Base-by-base conservation (phyloP, 768 basidiomycete species). In the Hericium rajendrae region DNA sequence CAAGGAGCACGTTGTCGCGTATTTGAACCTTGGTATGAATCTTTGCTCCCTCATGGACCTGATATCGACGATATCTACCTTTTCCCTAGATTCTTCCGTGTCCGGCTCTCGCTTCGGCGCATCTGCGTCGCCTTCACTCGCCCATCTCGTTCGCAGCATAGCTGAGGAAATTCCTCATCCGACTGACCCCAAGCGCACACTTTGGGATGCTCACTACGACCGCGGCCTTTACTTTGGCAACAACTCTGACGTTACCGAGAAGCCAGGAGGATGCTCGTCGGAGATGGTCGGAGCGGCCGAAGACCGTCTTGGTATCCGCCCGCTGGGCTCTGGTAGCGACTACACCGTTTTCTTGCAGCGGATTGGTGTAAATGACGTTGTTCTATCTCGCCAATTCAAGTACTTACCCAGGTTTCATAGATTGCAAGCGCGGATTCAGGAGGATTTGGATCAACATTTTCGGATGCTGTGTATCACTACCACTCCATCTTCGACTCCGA, bases 311-410 rank as follows among this genome's bases (percentile, higher is more conserved):
- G 79, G 77, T 18, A 70, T 93, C 38, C 40, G 43, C 0, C 78
- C 88, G 15, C 72, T 93, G n/a, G 91, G 91, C 41, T 88, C 85
- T 53, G 91, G 91, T 24, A 91, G 89, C 57, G 95, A 97, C 70
- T 97, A 79, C 63, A 97, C 94, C 0, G 86, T 91, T 10, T 97
- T 97, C 74, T 71, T 98, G 64, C 91, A 97, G 69, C 76, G 84
- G 43, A 74, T 84, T 53, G 87, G 87, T 2, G 79, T 88, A 54
- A 71, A 81, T 49, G 59, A 62, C 9, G 56, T 64, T 2, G 65
- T 69, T 56, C 59, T 9, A 62, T 71, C 12, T 2, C 26, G 16
- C 41, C 11, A n/a, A 20, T 15, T 32, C 11, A 32, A 12, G 40
- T 57, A 15, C 52, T 43, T 78, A 68, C 75, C 75, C 16, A n/a